Base-by-base conservation (phyloP, 2,329 filamentous ascomycete genomes). In the Ceratocystis huliohia region DNA sequence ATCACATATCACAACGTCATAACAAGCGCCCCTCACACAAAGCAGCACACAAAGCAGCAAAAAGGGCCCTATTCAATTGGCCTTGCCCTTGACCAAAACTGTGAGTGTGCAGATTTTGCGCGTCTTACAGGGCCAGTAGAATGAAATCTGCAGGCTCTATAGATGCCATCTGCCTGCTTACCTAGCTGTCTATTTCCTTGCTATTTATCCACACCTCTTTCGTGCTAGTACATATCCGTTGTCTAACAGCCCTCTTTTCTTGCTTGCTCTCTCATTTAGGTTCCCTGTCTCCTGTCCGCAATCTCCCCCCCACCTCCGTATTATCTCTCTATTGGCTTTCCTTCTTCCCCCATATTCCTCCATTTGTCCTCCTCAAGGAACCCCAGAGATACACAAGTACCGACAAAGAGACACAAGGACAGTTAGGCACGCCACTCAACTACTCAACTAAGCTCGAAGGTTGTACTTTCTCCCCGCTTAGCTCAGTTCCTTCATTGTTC, bases 401-500 rank as follows among this genome's bases (percentile, higher is more conserved):
- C 15, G 20, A 53, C 48, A 53, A 10, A 22, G 4, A 28, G 8
- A 53, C 20, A 53, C 15, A 53, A 41, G 10, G 10, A 41, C 37
- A 13, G 3, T 13, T 41, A 13, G 37, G 37, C 37, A 41, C 37
- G 37, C 37, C 10, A 41, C 30, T 33, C 20, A 46, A 46, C 13
- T 15, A 25, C 46, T 50, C 15, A 50, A 22, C 46, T 15, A 30
- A 17, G 7, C n/a, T 17, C 2, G 37, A 41, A 41, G 37, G 13
- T 61, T 30, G 25, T 17, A 17, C 57, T 10, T 7, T 15, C 30
- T n/a, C 59, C 20, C 13, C 59, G 53, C 53, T 28, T 28, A 30
- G 5, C n/a, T 8, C 22, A 28, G 33, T 59, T 59, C 56, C 56
- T 59, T 59, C 56, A 59, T 59, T 37, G 56, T 59, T 59, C 56